These are phyloP conservation scores for Boletales sp. DNA, from an alignment of 768 basidiomycete genomes.

Conservation along the genomic window DNA sequence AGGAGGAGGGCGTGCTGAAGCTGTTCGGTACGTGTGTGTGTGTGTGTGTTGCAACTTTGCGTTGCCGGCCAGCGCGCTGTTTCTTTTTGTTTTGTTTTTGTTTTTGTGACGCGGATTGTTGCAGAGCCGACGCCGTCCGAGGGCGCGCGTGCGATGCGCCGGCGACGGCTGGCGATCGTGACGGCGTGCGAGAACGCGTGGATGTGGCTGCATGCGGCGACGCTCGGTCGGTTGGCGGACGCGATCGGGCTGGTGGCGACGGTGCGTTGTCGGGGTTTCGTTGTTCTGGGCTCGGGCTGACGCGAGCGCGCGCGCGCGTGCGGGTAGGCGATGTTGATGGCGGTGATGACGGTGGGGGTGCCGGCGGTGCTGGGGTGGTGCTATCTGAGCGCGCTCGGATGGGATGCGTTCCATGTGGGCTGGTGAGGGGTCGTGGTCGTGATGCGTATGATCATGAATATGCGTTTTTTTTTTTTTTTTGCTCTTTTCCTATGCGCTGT, in stretches of 20 bases:
- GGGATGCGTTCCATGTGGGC: slow-evolving; percentile 1
- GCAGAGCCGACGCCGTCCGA: slow-evolving; percentile 30
- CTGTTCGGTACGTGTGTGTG: slow-evolving; percentile 26
- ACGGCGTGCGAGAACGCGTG: slow-evolving; percentile 18
- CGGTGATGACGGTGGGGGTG: slow-evolving; percentile 13
- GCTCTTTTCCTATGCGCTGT: too few species aligned
- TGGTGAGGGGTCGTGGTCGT: too few species aligned
- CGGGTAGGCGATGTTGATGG: slow-evolving; percentile 18
- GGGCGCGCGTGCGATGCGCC: slow-evolving; percentile 18
- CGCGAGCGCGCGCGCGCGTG: background rate
- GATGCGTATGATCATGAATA: too few species aligned
- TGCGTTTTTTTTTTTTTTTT: too few species aligned
- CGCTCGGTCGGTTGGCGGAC: slow-evolving; percentile 24
- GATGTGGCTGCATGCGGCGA: slow-evolving; percentile 17
- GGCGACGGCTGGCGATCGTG: slow-evolving; percentile 21
- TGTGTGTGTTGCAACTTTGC: too few species aligned
- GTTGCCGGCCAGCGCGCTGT: too few species aligned
- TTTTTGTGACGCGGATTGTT: too few species aligned
- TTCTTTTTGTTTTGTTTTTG: too few species aligned
- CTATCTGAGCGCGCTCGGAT: slow-evolving; percentile 1
- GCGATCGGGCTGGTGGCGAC: slow-evolving; percentile 18
- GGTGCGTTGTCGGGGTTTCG: background rate
- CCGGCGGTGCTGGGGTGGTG: slow-evolving; percentile 23
- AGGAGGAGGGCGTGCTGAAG: slow-evolving; percentile 23
- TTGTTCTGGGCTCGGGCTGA: background rate